phyloP scores from a whole-genome alignment of 768 basidiomycete species.

The Lactarius indigo region DNA sequence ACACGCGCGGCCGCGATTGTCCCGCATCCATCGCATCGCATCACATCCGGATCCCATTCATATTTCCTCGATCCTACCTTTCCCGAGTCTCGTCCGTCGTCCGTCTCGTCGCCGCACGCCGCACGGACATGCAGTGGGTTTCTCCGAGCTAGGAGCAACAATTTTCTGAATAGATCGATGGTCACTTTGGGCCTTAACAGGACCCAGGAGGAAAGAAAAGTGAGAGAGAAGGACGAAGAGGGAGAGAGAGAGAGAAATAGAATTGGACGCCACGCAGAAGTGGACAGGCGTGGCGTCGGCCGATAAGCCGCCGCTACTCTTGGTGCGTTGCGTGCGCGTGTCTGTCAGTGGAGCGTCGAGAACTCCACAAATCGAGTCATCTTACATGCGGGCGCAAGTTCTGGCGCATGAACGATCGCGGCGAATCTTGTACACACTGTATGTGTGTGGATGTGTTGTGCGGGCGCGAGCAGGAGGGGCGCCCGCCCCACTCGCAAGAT shows the following conservation, averaged over 20 bases:
- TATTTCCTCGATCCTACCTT: neutral
- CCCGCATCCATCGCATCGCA: slow-evolving; percentile 1
- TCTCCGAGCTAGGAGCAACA: neutral
- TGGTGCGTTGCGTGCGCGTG: neutral
- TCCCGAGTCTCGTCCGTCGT: neutral
- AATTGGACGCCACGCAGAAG: neutral
- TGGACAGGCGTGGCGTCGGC: neutral
- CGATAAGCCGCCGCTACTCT: neutral
- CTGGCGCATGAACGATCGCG: slow-evolving; percentile 14
- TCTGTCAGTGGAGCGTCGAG: neutral
- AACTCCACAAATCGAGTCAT: neutral
- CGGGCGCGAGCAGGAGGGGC: neutral
- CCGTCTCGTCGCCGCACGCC: slow-evolving; percentile 1
- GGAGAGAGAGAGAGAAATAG: neutral
- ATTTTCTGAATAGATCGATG: neutral
- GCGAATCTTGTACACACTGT: neutral
- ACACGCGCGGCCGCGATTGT: slow-evolving; percentile 1
- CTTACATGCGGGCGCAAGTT: neutral
- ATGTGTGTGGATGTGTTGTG: neutral
- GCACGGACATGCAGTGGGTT: slow-evolving; percentile 11
- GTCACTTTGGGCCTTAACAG: neutral
- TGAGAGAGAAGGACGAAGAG: neutral
- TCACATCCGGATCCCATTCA: neutral
- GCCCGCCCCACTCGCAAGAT: neutral
- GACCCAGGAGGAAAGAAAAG: neutral